These are phyloP conservation scores for Alloteropsis semialata DNA, from an alignment of 176 grass and related monocot species.

Conservation along the genomic window DNA sequence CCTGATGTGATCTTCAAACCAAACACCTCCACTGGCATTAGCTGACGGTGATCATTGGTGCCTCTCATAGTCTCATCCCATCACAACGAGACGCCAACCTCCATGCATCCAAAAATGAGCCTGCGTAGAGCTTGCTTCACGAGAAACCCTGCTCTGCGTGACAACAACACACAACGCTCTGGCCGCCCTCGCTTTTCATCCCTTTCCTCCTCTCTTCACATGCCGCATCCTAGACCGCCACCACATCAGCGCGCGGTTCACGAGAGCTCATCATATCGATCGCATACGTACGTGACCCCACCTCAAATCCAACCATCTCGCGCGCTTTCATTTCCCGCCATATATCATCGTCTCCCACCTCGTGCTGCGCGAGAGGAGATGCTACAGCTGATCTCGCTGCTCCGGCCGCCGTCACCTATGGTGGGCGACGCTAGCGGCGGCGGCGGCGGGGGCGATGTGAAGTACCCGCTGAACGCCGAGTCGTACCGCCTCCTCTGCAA, in stretches of 20 bases:
- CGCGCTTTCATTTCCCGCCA: not conserved
- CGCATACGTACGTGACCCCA: not conserved
- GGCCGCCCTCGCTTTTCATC: not conserved
- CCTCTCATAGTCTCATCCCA: too few species aligned
- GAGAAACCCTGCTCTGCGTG: conserved; percentile 19
- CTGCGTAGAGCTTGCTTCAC: not conserved
- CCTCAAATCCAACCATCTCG: not conserved
- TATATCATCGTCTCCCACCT: not conserved
- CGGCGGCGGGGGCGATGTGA: not conserved
- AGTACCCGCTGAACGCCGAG: conserved; percentile 59
- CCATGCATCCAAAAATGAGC: not conserved
- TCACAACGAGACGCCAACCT: not conserved
- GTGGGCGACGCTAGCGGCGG: not conserved
- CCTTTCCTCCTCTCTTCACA: not conserved
- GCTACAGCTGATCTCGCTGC: not conserved
- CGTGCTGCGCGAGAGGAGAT: not conserved
- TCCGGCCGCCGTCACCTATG: conserved; percentile 31
- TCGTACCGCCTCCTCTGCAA: conserved; percentile 64
- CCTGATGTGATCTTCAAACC: not conserved
- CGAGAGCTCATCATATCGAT: not conserved
- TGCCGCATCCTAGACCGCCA: not conserved
- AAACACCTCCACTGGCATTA: not conserved
- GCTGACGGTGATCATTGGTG: not conserved
- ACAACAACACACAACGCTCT: not conserved
- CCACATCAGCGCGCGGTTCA: not conserved